Conservation (phyloP, 176 grass and related monocot genomes). For the Oryza glaberrima region DNA sequence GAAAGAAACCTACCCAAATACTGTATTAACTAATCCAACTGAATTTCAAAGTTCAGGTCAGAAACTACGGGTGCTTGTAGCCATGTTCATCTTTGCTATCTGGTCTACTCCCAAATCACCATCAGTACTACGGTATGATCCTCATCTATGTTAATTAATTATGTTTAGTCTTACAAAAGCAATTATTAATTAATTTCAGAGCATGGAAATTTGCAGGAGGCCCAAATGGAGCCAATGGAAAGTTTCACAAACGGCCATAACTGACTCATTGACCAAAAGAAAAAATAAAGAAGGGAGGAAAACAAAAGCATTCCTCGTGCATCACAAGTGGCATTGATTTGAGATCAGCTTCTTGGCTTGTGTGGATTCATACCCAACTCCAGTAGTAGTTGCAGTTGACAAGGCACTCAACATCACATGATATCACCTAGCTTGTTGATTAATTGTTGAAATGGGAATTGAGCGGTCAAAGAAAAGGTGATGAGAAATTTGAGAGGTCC, state of each 20-base stretch:
- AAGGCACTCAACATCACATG: background rate
- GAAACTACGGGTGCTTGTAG: background rate
- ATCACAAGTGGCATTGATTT: background rate
- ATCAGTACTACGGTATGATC: background rate
- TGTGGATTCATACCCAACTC: background rate
- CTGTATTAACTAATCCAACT: background rate
- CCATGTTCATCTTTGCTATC: background rate
- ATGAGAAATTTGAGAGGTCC: background rate
- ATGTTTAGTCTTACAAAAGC: background rate
- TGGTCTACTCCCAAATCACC: background rate
- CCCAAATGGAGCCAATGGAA: slow-evolving; percentile 6
- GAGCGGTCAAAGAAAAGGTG: background rate
- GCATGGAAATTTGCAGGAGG: background rate
- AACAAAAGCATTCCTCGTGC: background rate
- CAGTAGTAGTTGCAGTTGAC: background rate
- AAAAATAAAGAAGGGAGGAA: background rate
- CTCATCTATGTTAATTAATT: background rate
- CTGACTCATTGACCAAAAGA: background rate
- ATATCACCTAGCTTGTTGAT: background rate
- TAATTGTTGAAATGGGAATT: background rate
- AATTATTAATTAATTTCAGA: background rate
- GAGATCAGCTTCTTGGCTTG: background rate
- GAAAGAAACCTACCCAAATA: background rate
- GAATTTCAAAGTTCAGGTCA: background rate
- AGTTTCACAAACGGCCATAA: background rate